Base-by-base conservation (phyloP, 2,329 filamentous ascomycete genomes). In the Ascochyta koolunga region DNA sequence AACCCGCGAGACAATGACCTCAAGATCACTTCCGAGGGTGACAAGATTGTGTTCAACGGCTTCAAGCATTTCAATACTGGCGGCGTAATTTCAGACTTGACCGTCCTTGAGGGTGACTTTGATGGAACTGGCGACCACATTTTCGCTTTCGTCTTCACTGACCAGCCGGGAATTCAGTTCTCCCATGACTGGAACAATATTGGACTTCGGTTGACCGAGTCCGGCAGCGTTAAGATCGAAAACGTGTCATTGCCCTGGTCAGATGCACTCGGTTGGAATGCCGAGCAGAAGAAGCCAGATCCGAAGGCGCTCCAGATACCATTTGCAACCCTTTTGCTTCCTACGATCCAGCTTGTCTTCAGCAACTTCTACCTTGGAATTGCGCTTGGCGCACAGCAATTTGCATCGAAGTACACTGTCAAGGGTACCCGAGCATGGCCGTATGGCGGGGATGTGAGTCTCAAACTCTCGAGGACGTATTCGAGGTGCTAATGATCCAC, bases 31-130 rank as follows among this genome's bases (percentile, higher is more conserved):
- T 70, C 77, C 1, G 77, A 84, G 1, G 83, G 82, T 1, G 81
- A 85, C 4, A 73, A 80, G 2, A 68, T 88, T 13, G 67, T 86
- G 2, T 88, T 86, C 69, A 82, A 83, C 53, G 85, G 86, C 1
- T 80, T 78, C 70, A 89, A 89, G 69, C 78, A 83, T 71, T 89
- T 89, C 77, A 89, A 86, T 65, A 89, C 86, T 0, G 86, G 86
- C 0, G 86, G 86, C 22, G 85, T 87, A 0, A 78, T 89, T 2
- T 87, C 85, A 0, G 86, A 89, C 54, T 72, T 89, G 18, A 88
- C 85, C 0, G 84, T 89, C 0, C 78, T 89, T 0, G 86, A 89
- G 62, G 86, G 86, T 18, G 82, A 85, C 0, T 74, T 81, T n/a
- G 79, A 83, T 5, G 82, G 78, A 16, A 86, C 84, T 0, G 77